These are phyloP conservation scores for Lolium rigidum DNA, from an alignment of 176 grass and related monocot genomes.

Conservation along the genomic window DNA sequence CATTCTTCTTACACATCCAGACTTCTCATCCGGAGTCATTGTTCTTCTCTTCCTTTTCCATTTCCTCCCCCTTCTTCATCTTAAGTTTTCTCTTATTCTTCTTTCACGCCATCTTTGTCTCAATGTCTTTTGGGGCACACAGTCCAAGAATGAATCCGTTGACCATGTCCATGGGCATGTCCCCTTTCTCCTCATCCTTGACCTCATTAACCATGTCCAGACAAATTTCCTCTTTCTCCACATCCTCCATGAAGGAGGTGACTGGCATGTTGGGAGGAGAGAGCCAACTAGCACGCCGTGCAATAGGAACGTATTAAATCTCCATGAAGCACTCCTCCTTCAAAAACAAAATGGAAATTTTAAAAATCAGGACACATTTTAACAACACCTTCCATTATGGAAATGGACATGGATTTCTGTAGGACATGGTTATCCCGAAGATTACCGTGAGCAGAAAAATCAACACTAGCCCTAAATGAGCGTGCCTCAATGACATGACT, in stretches of 20 bases:
- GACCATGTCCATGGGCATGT: not conserved
- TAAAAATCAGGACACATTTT: not conserved
- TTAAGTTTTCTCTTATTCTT: not conserved
- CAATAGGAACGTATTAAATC: slow-evolving; percentile 28
- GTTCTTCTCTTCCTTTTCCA: not conserved
- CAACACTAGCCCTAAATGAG: not conserved
- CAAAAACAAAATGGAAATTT: slow-evolving; percentile 33
- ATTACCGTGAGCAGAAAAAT: not conserved
- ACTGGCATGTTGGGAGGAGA: slow-evolving; percentile 12
- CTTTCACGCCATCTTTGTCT: slow-evolving; percentile 4
- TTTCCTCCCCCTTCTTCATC: not conserved
- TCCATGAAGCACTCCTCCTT: slow-evolving; percentile 37
- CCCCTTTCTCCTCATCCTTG: not conserved
- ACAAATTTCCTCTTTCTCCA: not conserved
- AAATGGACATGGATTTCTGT: slow-evolving; percentile 18
- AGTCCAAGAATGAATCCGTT: too few relatives aligned
- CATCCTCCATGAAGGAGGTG: not conserved
- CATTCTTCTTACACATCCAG: slow-evolving; percentile 58
- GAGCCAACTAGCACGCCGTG: slow-evolving; percentile 41
- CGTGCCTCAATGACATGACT: not conserved
- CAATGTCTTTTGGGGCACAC: not conserved
- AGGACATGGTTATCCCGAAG: not conserved
- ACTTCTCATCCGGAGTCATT: not conserved
- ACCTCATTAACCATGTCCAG: not conserved
- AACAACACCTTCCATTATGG: not conserved